A percentile compares a stretch with the other conserved stretches of the same genome.
Evolutionary conservation across 805 yeast genomes (phyloP).

Genomic region (Starmerella cellae): DNA sequence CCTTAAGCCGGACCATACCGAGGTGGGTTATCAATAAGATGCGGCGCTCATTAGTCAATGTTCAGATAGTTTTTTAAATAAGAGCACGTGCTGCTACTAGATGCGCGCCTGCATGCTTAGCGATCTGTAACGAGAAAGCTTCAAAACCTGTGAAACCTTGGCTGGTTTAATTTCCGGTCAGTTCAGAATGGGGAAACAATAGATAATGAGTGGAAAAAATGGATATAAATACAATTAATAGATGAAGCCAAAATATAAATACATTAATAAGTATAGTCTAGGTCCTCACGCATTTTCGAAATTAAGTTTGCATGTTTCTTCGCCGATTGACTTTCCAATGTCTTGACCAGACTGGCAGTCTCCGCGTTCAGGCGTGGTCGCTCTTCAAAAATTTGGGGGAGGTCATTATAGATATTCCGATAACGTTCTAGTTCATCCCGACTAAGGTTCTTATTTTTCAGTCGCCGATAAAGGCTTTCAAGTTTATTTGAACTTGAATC

Average conservation of each 20-base stretch:
- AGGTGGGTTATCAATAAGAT: no score
- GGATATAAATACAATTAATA: no score
- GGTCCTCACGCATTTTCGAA: background rate
- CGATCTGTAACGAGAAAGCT: no score
- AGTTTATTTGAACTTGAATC: background rate
- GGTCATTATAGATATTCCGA: background rate
- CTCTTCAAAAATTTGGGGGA: background rate
- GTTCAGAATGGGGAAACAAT: no score
- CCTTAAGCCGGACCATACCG: no score
- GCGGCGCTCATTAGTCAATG: no score
- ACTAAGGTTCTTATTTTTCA: background rate
- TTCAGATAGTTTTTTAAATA: background rate
- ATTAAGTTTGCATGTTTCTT: background rate
- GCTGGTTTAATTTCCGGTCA: no score
- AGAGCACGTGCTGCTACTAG: no score
- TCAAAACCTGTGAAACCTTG: no score
- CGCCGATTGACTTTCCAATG: background rate
- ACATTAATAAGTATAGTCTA: background rate
- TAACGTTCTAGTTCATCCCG: background rate
- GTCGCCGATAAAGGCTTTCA: background rate
- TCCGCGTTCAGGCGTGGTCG: slow-evolving; percentile 1
- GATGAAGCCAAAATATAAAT: no score
- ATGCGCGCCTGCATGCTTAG: no score
- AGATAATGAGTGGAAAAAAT: no score
- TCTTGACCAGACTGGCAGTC: background rate